Conservation (phyloP, 2,329 filamentous ascomycete genomes). For the Xylaria digitata region DNA sequence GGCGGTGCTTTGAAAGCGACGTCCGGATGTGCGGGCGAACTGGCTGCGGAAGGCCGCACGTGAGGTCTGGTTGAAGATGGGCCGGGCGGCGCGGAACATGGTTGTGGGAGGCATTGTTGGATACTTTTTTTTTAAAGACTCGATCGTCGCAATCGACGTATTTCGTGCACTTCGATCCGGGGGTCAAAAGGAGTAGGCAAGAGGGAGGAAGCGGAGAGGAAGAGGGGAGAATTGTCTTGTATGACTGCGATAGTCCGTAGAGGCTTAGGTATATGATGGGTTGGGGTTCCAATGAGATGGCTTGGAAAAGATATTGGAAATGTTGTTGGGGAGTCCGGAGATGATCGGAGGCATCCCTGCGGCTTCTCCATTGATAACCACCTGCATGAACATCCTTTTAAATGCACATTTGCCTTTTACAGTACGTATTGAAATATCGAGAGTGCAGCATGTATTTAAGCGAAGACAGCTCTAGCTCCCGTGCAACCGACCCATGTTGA, state of each 20-base stretch:
- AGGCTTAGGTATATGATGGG: not conserved
- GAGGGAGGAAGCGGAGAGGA: not conserved
- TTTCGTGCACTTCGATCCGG: not conserved
- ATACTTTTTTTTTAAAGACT: not conserved
- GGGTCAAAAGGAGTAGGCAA: conserved; percentile 3
- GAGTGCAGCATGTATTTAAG: not conserved
- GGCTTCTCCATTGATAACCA: not conserved
- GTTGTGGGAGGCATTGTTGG: conserved; percentile 59
- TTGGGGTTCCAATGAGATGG: conserved; percentile 1
- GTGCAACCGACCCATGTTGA: not conserved
- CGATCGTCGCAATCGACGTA: conserved; percentile 4
- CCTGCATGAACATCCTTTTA: not conserved
- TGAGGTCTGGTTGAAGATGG: conserved; percentile 64
- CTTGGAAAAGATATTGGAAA: conserved; percentile 28
- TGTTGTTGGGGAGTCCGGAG: conserved; percentile 37
- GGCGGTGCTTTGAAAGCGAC: conserved; percentile 78
- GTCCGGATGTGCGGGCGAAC: conserved; percentile 61
- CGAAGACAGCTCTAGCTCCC: not conserved
- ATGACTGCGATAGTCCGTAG: conserved; percentile 24
- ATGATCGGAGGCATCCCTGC: conserved; percentile 37
- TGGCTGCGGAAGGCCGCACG: conserved; percentile 62
- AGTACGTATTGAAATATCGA: too few relatives aligned
- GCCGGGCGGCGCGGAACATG: conserved; percentile 66
- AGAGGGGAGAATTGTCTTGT: conserved; percentile 32
- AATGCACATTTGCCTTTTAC: too few relatives aligned